Evolutionary conservation across 2,329 filamentous ascomycete genomes (phyloP), one percentile per base, ranked within the genome.

Genomic region (Diplodia sapinea): DNA sequence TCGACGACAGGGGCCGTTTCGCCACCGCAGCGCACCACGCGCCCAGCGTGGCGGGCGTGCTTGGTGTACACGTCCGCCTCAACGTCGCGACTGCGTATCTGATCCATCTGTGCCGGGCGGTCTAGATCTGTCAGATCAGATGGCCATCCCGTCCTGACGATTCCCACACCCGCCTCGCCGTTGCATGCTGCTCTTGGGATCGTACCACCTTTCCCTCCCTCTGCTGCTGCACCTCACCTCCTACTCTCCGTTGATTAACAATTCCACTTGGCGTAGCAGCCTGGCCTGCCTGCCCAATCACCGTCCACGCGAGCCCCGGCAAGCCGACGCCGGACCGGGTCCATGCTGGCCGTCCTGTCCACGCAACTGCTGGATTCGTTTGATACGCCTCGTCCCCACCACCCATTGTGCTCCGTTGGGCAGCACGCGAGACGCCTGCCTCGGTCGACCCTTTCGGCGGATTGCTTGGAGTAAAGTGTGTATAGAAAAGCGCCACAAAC

Each of bases 41-140:
- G 11, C 9, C 36, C 36, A 13, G 7, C 36, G 36, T 38, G 8
- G 31, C 31, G 31, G 31, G 31, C 31, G 31, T 33, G 8, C 31
- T 33, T 7, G 31, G 31, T 9, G 31, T 33, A 33, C 31, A 33
- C 31, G 31, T 33, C 31, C 57, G 56, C 38, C 26, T 33, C 43
- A 40, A 15, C 56, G 47, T 17, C 57, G 40, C n/a, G 40, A 26
- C 57, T 62, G 57, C 40, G 26, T 49, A 49, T 33, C 36, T 47
- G 56, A 47, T 59, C 56, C 40, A 59, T 59, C 40, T 17, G 26
- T 29, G 4, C 11, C 29, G 11, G 17, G 7, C 47, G 59, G 15
- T 51, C 59, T 63, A 63, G 59, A 63, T 63, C 59, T 15, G 59
- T 33, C 57, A 50, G 59, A 51, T 51, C 59, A 33, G 59, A 63